Percentiles rank a stretch among this genome's conserved stretches.
phyloP scores from a whole-genome alignment of 2,329 filamentous ascomycete genomes.

The Aureobasidium namibiae region DNA sequence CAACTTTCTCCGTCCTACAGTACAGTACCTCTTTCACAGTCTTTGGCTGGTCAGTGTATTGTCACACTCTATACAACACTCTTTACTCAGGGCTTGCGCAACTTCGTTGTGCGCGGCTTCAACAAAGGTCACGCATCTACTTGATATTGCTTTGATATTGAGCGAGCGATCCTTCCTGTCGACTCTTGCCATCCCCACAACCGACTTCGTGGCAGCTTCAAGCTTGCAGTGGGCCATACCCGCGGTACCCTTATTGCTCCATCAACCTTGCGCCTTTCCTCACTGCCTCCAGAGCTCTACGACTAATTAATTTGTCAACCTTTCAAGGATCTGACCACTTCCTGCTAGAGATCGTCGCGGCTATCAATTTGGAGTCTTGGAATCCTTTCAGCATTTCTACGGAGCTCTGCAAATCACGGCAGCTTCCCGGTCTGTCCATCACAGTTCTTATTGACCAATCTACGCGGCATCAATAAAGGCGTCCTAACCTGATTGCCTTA shows the following conservation, averaged over 20 bases:
- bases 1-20: constrained; percentile 12
- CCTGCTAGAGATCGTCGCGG: not conserved
- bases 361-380: not conserved
- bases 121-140: not conserved
- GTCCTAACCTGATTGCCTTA: not conserved
- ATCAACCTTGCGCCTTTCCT: constrained; percentile 6
- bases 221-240: constrained; percentile 11
- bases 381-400: constrained; percentile 1
- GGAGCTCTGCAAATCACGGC: constrained; percentile 8
- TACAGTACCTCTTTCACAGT: constrained; percentile 1
- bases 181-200: constrained; percentile 6
- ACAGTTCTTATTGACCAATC: not conserved
- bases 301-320: constrained; percentile 6
- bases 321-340: not conserved
- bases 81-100: not conserved
- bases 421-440: constrained; percentile 5
- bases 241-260: constrained; percentile 8
- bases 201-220: not conserved
- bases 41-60: constrained; percentile 11
- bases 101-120: not conserved
- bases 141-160: constrained; percentile 12
- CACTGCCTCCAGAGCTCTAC: not conserved
- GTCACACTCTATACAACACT: constrained; percentile 6
- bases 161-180: constrained; percentile 7
- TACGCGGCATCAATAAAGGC: constrained; percentile 8